Conservation (phyloP, 257 asterid species). For the Sherardia arvensis region DNA sequence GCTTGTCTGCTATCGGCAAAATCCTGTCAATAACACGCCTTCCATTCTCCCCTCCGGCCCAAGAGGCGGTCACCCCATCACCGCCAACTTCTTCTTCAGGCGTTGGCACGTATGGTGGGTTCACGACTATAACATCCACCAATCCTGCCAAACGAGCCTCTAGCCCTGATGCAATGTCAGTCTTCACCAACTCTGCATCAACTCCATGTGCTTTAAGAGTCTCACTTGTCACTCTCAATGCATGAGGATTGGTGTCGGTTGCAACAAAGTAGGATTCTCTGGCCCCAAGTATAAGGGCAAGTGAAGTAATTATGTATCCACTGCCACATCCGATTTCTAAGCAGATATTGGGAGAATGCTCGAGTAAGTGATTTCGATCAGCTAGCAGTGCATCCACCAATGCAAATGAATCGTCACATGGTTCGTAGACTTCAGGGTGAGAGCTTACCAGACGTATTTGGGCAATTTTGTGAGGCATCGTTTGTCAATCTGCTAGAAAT, state of each 20-base stretch:
- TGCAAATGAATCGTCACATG: conserved; percentile 93
- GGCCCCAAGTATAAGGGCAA: conserved; percentile 60
- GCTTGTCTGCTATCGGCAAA: conserved; percentile 66
- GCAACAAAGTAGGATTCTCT: conserved; percentile 47
- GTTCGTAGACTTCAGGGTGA: conserved; percentile 90
- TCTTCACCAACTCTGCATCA: conserved; percentile 56
- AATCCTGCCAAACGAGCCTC: conserved; percentile 47
- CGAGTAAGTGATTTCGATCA: conserved; percentile 56
- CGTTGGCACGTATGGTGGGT: conserved; percentile 96
- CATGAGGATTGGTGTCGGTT: conserved; percentile 81
- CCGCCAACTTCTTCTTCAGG: conserved; percentile 94
- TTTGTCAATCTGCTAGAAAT: conserved; percentile 18
- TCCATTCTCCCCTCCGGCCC: conserved; percentile 97
- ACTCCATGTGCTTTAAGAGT: conserved; percentile 71
- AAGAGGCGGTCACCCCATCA: conserved; percentile 65
- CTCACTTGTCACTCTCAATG: conserved; percentile 47
- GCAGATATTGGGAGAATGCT: conserved; percentile 64
- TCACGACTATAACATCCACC: conserved; percentile 85
- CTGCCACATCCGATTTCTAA: conserved; percentile 96
- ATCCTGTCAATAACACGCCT: conserved; percentile 74
- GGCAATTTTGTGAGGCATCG: conserved; percentile 52
- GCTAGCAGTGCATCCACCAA: conserved; percentile 88
- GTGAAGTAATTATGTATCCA: conserved; percentile 79
- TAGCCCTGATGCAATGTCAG: conserved; percentile 64
- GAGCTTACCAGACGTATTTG: conserved; percentile 70